These are phyloP conservation scores for Cutaneotrichosporon cavernicola DNA, from an alignment of 1,284 basidiomycete genomes.

Conservation along the genomic window DNA sequence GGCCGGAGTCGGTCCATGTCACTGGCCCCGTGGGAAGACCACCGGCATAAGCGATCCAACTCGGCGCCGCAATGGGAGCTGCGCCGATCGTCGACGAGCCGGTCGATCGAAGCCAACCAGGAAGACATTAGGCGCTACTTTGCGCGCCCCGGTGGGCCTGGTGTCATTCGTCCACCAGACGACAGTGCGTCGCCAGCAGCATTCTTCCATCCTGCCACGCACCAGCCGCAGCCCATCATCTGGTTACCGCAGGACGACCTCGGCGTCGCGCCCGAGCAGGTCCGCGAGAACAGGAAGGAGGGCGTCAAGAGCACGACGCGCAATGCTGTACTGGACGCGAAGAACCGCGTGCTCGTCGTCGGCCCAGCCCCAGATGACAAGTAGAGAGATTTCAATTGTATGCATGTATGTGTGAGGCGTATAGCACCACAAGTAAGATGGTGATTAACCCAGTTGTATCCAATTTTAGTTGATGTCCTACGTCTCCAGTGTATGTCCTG, in stretches of 20 bases:
- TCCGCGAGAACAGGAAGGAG: conserved; percentile 58
- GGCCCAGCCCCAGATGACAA: neutral
- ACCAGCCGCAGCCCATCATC: conserved; percentile 68
- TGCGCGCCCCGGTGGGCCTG: conserved; percentile 46
- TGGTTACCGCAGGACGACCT: conserved; percentile 76
- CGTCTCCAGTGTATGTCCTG: no score
- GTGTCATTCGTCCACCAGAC: conserved; percentile 26
- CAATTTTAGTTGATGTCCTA: no score
- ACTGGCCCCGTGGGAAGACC: neutral
- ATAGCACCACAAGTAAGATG: no score
- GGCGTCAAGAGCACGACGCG: conserved; percentile 55
- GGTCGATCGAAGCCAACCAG: neutral
- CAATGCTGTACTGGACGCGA: neutral
- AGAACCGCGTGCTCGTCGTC: neutral
- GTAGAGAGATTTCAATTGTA: neutral
- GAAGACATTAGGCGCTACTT: conserved; percentile 32
- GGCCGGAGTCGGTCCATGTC: neutral
- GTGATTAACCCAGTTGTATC: no score
- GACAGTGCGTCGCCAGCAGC: conserved; percentile 44
- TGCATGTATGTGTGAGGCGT: neutral
- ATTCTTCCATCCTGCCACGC: conserved; percentile 79
- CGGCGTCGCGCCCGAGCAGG: conserved; percentile 67
- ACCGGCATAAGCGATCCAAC: neutral
- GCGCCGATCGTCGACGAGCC: neutral
- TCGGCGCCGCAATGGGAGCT: neutral